Base-by-base conservation (phyloP, 371 early-diverging fungal genomes). In the Saksenaea oblongispora region DNA sequence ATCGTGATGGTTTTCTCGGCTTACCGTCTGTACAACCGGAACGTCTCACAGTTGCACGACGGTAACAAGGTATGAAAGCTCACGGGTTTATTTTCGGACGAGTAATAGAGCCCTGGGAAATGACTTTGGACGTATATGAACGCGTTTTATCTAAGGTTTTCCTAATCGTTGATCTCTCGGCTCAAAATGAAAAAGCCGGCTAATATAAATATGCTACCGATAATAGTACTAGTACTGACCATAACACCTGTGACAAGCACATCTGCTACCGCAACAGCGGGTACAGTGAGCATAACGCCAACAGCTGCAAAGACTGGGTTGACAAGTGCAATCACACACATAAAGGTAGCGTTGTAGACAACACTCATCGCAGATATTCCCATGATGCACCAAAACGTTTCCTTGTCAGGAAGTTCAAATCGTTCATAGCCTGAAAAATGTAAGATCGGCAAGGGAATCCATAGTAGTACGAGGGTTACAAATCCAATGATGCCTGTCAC, bases 291-390 rank as follows among this genome's bases (percentile, higher is more conserved):
- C 92, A 93, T 91, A 14, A 91, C 83, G 28, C 93, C 93, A 13
- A 93, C 86, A 34, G 93, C 87, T 2, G 93, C 94, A 83, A 92
- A 91, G 15, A 91, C 85, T 1, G 94, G 94, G 35, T 85, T 87
- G 14, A 89, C 90, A 27, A 91, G 74, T 1, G 91, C 87, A 63
- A 93, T 88, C 22, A 92, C 85, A 5, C 88, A 84, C 91, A 92
- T 91, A 63, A 89, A 88, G 9, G 87, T 85, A 1, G 85, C 92
- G 64, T 93, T 92, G 71, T 89, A 93, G 10, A 87, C 73, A 13
- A 93, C 80, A 39, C 92, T 93, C 67, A 88, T 83, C 41, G 84
- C 67, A 1, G 89, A 90, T 66, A 89, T 90, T 58, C 78, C 75
- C 10, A 87, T 34, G 17, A 93, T 83, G 58, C 74, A 79, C 0